Evolutionary conservation across 2,329 filamentous ascomycete genomes (phyloP).

Genomic region (Tolypocladium ophioglossoides): DNA sequence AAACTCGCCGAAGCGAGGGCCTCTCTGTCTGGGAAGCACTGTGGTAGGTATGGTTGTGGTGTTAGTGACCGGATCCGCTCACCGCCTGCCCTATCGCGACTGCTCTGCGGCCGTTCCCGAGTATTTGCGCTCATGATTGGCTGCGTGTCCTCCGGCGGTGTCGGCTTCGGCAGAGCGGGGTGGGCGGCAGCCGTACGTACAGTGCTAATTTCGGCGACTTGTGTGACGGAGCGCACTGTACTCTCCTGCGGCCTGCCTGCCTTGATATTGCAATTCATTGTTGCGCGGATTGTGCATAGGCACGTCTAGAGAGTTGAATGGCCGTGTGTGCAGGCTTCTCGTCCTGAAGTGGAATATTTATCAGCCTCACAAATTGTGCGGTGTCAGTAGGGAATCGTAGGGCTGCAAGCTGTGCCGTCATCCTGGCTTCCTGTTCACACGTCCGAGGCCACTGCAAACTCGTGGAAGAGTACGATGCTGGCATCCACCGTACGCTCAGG

Average conservation of each 20-base stretch:
- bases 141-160: neutral
- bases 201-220: too few species aligned
- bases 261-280: too few species aligned
- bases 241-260: too few species aligned
- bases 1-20: too few species aligned
- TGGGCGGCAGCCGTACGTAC: neutral
- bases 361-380: neutral
- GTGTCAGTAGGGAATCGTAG: neutral
- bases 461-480: neutral
- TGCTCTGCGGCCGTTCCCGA: neutral
- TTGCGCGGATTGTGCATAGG: neutral
- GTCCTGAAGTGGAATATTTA: neutral
- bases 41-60: neutral
- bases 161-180: neutral
- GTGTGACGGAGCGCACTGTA: too few species aligned
- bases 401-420: neutral
- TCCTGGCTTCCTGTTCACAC: neutral
- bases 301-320: neutral
- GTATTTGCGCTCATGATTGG: slow-evolving; percentile 5
- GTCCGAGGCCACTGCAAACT: too few species aligned
- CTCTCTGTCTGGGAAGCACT: too few species aligned
- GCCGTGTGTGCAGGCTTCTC: neutral
- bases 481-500: neutral
- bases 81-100: slow-evolving; percentile 8
- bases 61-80: slow-evolving; percentile 9